Base-by-base conservation (phyloP, 352 stramenopile genomes). In the Pythium angustatum region DNA sequence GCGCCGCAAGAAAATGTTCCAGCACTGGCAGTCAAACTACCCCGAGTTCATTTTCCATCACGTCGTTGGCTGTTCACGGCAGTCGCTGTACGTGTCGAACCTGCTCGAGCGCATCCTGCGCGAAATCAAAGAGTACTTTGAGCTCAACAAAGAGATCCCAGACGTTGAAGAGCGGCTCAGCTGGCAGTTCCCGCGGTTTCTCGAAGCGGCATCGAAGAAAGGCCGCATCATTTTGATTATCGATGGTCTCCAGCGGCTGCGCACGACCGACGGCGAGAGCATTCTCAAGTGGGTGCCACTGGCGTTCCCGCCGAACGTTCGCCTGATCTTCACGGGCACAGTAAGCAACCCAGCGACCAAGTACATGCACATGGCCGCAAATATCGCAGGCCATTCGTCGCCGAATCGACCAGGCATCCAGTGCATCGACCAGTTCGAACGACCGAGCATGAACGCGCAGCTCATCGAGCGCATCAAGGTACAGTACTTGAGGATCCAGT, bases 281-380 rank as follows among this genome's bases (percentile, higher is more conserved):
- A 95, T 95, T 56, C 71, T 97, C 44, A 96, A 96, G 61, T 98
- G 91, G 91, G 72, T 98, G 9, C 91, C 93, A 19, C 72, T 96
- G 6, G 76, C 73, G 21, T 94, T 97, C 50, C 90, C 91, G 26
- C 69, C 88, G 3, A 97, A 97, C 62, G 86, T 97, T 15, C 81
- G 88, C 27, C 74, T 97, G 51, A 90, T 97, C 38, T 87, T 96
- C 54, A 83, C 87, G 0, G 84, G 74, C 21, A 91, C 83, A 30
- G 69, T 81, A 28, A 84, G 74, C 54, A 81, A 77, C 27, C 72
- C 78, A 3, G 66, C 70, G 41, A 73, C 76, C 24, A 85, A 82
- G 47, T 71, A 87, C 54, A 62, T 77, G 34, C 63, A 65, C 38
- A 51, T 69, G 31, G 43, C 69, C 17, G 17, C 26, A 2, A 61